Evolutionary conservation across 208 protist species (phyloP).

Genomic region (Lotmaria passim): DNA sequence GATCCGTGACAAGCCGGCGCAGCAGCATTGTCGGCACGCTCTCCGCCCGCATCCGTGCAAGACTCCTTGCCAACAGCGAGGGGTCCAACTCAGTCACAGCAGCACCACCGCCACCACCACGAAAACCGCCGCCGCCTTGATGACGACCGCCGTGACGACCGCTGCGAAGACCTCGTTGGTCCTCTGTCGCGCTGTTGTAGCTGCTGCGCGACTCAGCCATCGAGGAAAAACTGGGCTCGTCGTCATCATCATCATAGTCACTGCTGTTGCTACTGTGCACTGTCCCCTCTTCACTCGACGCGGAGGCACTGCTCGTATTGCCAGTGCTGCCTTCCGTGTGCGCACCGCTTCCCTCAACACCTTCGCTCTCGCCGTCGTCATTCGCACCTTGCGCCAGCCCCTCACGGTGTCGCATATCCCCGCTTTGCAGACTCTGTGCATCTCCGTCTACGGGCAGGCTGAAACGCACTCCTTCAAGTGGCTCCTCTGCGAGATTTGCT

Average conservation of each 20-base stretch:
- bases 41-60: conserved; percentile 20
- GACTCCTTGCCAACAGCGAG: conserved; percentile 13
- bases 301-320: neutral
- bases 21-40: conserved; percentile 23
- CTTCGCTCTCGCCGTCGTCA: neutral
- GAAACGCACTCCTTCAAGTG: conserved; percentile 3
- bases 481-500: neutral
- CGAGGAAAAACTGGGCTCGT: neutral
- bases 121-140: too few relatives aligned
- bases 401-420: too few relatives aligned
- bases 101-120: neutral
- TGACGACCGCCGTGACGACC: neutral
- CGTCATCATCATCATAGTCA: neutral
- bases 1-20: neutral
- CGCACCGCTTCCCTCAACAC: too few relatives aligned
- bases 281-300: neutral
- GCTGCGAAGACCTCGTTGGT: neutral
- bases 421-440: too few relatives aligned
- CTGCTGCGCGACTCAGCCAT: conserved; percentile 1
- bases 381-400: neutral
- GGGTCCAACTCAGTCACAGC: neutral
- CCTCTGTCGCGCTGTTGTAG: neutral
- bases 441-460: neutral
- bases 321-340: too few relatives aligned
- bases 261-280: neutral